These are phyloP conservation scores for Mortierella sp. DNA, from an alignment of 371 early-diverging fungal genomes.

Conservation along the genomic window DNA sequence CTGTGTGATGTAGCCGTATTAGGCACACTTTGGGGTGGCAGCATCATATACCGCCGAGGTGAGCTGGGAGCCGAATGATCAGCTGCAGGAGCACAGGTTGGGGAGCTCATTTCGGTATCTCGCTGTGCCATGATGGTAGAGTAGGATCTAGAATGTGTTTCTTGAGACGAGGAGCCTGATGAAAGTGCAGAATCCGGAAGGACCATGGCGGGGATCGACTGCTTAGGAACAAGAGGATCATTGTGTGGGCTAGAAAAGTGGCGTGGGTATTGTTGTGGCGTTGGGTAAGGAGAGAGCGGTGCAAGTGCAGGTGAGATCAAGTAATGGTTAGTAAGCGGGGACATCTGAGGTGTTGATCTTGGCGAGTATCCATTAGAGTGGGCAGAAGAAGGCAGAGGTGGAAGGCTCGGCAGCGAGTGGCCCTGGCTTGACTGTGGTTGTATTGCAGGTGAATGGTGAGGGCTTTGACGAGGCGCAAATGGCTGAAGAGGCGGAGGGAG, in stretches of 20 bases:
- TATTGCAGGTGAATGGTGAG: conserved; percentile 47
- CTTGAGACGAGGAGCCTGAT: conserved; percentile 24
- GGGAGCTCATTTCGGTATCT: conserved; percentile 15
- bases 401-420: conserved; percentile 17
- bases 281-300: conserved; percentile 52
- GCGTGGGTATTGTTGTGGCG: conserved; percentile 53
- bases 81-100: conserved; percentile 7
- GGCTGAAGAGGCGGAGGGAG: conserved; percentile 54
- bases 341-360: conserved; percentile 49
- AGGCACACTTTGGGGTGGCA: conserved; percentile 39
- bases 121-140: conserved; percentile 24
- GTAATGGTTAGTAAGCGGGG: conserved; percentile 34
- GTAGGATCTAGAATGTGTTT: conserved; percentile 37
- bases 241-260: conserved; percentile 44
- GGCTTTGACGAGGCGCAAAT: conserved; percentile 25
- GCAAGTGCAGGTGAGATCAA: conserved; percentile 29
- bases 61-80: conserved; percentile 26
- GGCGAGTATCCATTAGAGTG: conserved; percentile 26
- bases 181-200: conserved; percentile 47
- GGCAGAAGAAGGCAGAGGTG: conserved; percentile 23
- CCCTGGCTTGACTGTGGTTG: conserved; percentile 27
- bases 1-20: conserved; percentile 1
- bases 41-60: conserved; percentile 39
- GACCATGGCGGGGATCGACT: conserved; percentile 40
- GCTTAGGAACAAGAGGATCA: conserved; percentile 23